Conservation (phyloP, 2,329 filamentous ascomycete species). For the Claviceps purpurea region DNA sequence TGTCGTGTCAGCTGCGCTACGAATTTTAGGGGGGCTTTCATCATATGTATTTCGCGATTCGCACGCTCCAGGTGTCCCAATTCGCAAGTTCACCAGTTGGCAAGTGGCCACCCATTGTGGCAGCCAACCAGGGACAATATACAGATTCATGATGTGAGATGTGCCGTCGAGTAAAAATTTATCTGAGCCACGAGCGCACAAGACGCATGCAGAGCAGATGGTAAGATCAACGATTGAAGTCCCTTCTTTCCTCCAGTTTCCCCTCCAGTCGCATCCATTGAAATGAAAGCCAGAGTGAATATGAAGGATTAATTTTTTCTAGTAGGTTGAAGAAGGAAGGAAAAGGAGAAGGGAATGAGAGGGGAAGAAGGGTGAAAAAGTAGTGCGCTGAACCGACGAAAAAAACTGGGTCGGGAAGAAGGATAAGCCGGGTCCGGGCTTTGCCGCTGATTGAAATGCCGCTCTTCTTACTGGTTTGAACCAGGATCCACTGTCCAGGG, state of each 20-base stretch:
- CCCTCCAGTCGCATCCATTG: constrained; percentile 47
- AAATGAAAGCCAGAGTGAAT: constrained; percentile 55
- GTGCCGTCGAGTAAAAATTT: constrained; percentile 23
- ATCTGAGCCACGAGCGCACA: constrained; percentile 20
- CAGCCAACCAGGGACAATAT: background rate
- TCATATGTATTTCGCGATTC: too few relatives aligned
- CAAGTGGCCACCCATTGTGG: too few relatives aligned
- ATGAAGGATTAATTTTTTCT: constrained; percentile 39
- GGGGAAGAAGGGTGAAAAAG: background rate
- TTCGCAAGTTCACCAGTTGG: too few relatives aligned
- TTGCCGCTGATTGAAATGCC: too few relatives aligned
- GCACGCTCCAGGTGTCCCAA: too few relatives aligned
- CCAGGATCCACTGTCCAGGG: too few relatives aligned
- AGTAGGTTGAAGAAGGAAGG: constrained; percentile 26
- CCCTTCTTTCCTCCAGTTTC: constrained; percentile 57
- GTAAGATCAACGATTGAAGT: constrained; percentile 33
- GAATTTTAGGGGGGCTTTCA: too few relatives aligned
- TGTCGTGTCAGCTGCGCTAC: too few relatives aligned
- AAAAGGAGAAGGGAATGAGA: constrained; percentile 10
- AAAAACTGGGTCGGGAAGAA: constrained; percentile 14
- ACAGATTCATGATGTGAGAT: constrained; percentile 7
- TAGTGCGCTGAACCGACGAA: background rate
- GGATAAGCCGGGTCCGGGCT: constrained; percentile 9
- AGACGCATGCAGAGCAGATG: constrained; percentile 28
- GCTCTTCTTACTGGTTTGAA: too few relatives aligned